These are phyloP conservation scores for Silene latifolia DNA, from an alignment of 148 eudicot species.

Conservation along the genomic window DNA sequence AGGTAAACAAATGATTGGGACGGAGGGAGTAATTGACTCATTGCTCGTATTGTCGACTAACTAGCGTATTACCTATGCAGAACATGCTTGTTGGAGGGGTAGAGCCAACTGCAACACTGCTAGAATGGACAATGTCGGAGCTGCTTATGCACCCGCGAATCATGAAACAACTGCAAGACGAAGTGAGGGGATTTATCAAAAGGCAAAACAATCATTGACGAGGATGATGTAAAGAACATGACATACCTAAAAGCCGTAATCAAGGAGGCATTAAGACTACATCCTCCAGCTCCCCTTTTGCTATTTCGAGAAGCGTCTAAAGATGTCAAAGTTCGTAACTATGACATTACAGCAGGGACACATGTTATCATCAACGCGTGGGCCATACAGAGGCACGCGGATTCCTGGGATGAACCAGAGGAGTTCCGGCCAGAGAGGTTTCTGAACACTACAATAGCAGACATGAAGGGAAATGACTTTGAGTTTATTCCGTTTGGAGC, in stretches of 20 bases:
- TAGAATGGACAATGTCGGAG: constrained; percentile 50
- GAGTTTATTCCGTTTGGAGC: constrained; percentile 35
- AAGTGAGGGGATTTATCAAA: constrained; percentile 28
- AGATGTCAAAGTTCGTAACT: constrained; percentile 3
- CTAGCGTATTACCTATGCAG: constrained; percentile 16
- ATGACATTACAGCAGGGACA: constrained; percentile 26
- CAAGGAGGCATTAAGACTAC: constrained; percentile 29
- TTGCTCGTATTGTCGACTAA: neutral
- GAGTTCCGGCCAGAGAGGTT: constrained; percentile 40
- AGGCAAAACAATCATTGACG: constrained; percentile 22
- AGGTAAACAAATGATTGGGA: too few relatives aligned
- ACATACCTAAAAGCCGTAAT: constrained; percentile 37
- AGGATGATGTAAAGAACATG: constrained; percentile 38
- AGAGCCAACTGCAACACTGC: constrained; percentile 26
- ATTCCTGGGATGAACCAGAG: constrained; percentile 29
- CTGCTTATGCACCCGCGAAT: constrained; percentile 33
- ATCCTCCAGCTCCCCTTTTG: constrained; percentile 26
- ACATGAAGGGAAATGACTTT: constrained; percentile 25
- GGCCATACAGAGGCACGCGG: constrained; percentile 28
- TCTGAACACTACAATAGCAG: constrained; percentile 6
- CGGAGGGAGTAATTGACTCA: too few relatives aligned
- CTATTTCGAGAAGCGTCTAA: constrained; percentile 25
- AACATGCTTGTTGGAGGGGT: constrained; percentile 43
- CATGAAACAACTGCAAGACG: constrained; percentile 31
- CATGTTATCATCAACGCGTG: constrained; percentile 28